phyloP scores from a whole-genome alignment of 768 basidiomycete genomes.

The Lentinula aciculospora region DNA sequence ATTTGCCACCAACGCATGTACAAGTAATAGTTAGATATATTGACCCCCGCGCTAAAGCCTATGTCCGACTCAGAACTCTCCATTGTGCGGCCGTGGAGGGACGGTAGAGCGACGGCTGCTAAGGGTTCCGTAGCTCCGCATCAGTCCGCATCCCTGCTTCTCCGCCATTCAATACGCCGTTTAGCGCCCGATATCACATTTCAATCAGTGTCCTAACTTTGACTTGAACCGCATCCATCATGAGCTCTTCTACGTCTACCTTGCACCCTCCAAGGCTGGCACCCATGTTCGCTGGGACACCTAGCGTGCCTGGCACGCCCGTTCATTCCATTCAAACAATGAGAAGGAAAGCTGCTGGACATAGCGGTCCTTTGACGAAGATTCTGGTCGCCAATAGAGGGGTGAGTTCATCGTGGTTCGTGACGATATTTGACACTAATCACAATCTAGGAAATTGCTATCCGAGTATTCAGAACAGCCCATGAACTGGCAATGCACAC shows the following conservation, averaged over 20 bases:
- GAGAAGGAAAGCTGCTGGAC: conserved; percentile 88
- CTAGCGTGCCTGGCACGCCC: conserved; percentile 77
- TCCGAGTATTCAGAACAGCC: conserved; percentile 96
- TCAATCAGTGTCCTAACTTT: background rate
- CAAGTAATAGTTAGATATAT: too few relatives aligned
- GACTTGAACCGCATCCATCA: conserved; percentile 22
- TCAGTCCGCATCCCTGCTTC: background rate
- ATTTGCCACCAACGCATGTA: background rate
- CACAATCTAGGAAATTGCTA: conserved; percentile 84
- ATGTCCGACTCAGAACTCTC: background rate
- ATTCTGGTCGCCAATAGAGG: conserved; percentile 91
- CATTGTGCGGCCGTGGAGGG: too few relatives aligned
- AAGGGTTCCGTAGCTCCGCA: background rate
- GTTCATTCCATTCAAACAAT: conserved; percentile 89
- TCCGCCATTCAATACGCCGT: background rate
- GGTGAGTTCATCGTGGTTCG: conserved; percentile 38
- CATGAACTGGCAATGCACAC: conserved; percentile 99
- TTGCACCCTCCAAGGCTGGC: conserved; percentile 74
- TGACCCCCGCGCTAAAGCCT: conserved; percentile 1
- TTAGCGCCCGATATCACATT: background rate
- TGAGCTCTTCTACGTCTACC: conserved; percentile 33
- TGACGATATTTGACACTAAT: background rate
- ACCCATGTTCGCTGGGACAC: conserved; percentile 65
- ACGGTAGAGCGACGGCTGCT: background rate
- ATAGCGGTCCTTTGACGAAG: conserved; percentile 84